Conservation (phyloP, 2,329 filamentous ascomycete species). For the Microthyrium microscopicum region DNA sequence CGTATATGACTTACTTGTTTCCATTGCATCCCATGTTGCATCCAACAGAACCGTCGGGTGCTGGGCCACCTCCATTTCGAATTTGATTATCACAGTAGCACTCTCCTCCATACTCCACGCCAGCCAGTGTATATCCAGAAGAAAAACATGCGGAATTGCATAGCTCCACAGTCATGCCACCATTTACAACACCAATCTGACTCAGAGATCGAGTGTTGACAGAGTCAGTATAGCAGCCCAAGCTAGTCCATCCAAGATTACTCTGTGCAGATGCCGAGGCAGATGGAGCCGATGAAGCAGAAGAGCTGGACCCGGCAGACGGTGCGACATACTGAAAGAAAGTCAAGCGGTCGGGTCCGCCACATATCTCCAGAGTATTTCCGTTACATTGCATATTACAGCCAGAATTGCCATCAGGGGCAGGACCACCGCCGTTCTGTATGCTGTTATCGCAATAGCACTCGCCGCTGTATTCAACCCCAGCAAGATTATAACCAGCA, state of each 20-base stretch:
- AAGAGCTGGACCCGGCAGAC: not conserved
- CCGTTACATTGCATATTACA: constrained; percentile 7
- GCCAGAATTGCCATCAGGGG: not conserved
- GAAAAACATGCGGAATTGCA: constrained; percentile 30
- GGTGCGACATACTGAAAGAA: constrained; percentile 1
- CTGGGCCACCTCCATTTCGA: constrained; percentile 4
- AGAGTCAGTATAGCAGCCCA: constrained; percentile 43
- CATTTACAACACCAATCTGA: constrained; percentile 15
- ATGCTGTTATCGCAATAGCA: constrained; percentile 15
- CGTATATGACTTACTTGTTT: no score
- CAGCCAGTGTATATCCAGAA: constrained; percentile 32
- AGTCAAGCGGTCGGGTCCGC: constrained; percentile 9
- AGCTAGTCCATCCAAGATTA: constrained; percentile 29
- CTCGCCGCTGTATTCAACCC: constrained; percentile 18
- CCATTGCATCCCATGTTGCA: constrained; percentile 9
- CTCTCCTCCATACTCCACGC: constrained; percentile 10
- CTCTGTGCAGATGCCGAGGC: not conserved
- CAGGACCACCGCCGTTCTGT: constrained; percentile 1
- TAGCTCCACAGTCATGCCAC: constrained; percentile 29
- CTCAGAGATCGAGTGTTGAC: constrained; percentile 20
- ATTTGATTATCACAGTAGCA: constrained; percentile 16
- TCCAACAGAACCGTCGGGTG: constrained; percentile 5
- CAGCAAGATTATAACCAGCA: constrained; percentile 1
- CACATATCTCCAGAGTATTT: constrained; percentile 9
- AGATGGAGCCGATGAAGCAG: no score